These are phyloP conservation scores for Boeremia lycopersici DNA, from an alignment of 2,329 filamentous ascomycete genomes.

Conservation along the genomic window DNA sequence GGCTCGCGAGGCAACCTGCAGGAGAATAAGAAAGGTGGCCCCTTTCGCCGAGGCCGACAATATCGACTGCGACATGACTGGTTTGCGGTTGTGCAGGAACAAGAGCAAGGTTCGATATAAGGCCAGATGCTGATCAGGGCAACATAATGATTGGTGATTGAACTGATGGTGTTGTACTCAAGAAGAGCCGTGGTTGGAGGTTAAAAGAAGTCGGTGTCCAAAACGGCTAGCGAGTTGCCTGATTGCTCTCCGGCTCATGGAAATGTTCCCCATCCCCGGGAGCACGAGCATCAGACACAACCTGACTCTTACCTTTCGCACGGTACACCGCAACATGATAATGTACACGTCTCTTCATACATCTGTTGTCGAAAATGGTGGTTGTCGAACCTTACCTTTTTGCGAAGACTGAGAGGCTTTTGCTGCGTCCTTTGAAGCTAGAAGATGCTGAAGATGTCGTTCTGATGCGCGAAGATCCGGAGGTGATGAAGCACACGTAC, in stretches of 20 bases:
- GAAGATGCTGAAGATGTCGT: slow-evolving; percentile 60
- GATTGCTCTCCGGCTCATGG: slow-evolving; percentile 11
- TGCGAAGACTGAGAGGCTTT: slow-evolving; percentile 58
- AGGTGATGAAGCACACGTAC: slow-evolving; percentile 68
- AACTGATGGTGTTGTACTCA: slow-evolving; percentile 21
- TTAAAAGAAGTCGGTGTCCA: slow-evolving; percentile 24
- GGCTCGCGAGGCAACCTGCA: slow-evolving; percentile 85
- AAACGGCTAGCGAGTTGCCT: slow-evolving; percentile 29
- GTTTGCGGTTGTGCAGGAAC: slow-evolving; percentile 2
- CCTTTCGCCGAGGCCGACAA: slow-evolving; percentile 65
- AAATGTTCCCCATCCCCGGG: slow-evolving; percentile 3
- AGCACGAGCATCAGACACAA: slow-evolving; percentile 24
- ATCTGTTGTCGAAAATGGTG: slow-evolving; percentile 35
- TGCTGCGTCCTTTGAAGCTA: slow-evolving; percentile 58
- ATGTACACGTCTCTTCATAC: slow-evolving; percentile 1
- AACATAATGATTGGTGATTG: slow-evolving; percentile 32
- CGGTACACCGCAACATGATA: slow-evolving; percentile 38
- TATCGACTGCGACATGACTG: slow-evolving; percentile 41
- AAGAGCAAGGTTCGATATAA: slow-evolving; percentile 18
- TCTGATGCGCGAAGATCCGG: slow-evolving; percentile 61
- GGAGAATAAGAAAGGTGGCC: slow-evolving; percentile 82
- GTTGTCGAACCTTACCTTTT: slow-evolving; percentile 39
- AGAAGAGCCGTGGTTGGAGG: slow-evolving; percentile 28
- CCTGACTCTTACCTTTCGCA: slow-evolving; percentile 19
- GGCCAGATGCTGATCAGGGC: slow-evolving; percentile 13